These are phyloP conservation scores for Rhodotorula graminis DNA, from an alignment of 768 basidiomycete genomes.

Conservation along the genomic window DNA sequence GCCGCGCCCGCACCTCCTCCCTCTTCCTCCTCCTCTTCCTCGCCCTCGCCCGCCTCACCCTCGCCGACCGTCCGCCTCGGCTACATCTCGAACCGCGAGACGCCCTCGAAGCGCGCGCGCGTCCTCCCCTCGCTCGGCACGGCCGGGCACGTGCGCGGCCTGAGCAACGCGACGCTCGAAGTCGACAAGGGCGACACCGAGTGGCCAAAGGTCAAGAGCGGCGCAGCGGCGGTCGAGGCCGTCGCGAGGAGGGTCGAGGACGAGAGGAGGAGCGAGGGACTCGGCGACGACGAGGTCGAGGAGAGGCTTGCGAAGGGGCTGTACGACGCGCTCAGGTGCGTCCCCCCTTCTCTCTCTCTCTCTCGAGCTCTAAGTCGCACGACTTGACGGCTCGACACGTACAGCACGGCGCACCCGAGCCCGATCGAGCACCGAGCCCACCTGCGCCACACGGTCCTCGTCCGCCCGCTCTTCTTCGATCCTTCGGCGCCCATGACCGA, in stretches of 20 bases:
- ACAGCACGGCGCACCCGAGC: constrained; percentile 7
- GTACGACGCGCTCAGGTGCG: constrained; percentile 42
- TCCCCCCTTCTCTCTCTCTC: constrained; percentile 1
- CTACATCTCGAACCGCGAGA: constrained; percentile 28
- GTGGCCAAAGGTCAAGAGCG: constrained; percentile 47
- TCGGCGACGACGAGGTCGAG: constrained; percentile 18
- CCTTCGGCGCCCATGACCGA: constrained; percentile 17
- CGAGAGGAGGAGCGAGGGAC: constrained; percentile 13
- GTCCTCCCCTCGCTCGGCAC: not conserved
- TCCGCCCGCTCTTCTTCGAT: constrained; percentile 29
- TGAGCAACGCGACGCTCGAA: constrained; percentile 38
- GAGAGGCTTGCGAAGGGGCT: constrained; percentile 39
- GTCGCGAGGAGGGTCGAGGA: constrained; percentile 3
- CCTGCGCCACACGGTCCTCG: constrained; percentile 36
- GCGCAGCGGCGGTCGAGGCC: constrained; percentile 39
- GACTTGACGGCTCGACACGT: too few relatives aligned
- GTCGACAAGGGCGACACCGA: constrained; percentile 33
- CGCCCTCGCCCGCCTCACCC: not conserved
- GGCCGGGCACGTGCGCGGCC: constrained; percentile 12
- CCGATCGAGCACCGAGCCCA: constrained; percentile 24
- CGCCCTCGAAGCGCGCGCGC: constrained; percentile 2
- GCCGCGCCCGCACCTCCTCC: too few relatives aligned
- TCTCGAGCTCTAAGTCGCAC: not conserved
- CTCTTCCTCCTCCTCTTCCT: not conserved
- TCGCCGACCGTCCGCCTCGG: not conserved